A percentile compares a stretch with the other conserved stretches of the same genome.
Conservation (phyloP, 1,284 basidiomycete species). For the Ustilago loliicola region DNA sequence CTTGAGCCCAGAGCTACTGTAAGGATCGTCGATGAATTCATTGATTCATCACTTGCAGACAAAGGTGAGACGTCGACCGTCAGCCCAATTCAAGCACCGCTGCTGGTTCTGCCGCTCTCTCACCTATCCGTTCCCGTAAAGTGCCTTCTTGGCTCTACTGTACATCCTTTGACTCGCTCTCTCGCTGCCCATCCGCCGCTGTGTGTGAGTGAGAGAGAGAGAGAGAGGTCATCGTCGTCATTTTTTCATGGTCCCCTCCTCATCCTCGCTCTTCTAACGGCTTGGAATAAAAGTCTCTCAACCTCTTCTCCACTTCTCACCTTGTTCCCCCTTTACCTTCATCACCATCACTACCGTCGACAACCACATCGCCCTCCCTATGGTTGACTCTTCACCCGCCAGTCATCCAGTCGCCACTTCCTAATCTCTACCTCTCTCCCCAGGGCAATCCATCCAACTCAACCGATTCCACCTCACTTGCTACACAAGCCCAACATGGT, state of each 20-base stretch:
- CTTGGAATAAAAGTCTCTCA: constrained; percentile 14
- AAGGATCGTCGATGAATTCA: neutral
- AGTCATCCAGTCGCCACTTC: neutral
- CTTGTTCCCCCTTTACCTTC: neutral
- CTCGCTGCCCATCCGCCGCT: too few species aligned
- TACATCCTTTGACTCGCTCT: neutral
- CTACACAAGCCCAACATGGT: constrained; percentile 39
- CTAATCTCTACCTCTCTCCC: neutral
- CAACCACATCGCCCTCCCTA: neutral
- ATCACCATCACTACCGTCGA: neutral
- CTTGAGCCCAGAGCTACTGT: too few species aligned
- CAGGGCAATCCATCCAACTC: constrained; percentile 3
- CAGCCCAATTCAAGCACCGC: constrained; percentile 1
- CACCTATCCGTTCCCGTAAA: constrained; percentile 3
- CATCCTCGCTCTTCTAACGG: neutral
- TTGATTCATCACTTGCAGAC: too few species aligned
- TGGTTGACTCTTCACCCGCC: neutral
- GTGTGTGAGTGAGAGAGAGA: too few species aligned
- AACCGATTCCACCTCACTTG: neutral
- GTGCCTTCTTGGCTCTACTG: neutral
- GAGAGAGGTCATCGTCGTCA: constrained; percentile 13
- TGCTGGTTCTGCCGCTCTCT: neutral
- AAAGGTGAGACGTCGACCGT: too few species aligned
- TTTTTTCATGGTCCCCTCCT: constrained; percentile 10
- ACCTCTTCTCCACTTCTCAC: neutral